Evolutionary conservation across 2,329 filamentous ascomycete genomes (phyloP).

Genomic region (Cordyceps farinosa): DNA sequence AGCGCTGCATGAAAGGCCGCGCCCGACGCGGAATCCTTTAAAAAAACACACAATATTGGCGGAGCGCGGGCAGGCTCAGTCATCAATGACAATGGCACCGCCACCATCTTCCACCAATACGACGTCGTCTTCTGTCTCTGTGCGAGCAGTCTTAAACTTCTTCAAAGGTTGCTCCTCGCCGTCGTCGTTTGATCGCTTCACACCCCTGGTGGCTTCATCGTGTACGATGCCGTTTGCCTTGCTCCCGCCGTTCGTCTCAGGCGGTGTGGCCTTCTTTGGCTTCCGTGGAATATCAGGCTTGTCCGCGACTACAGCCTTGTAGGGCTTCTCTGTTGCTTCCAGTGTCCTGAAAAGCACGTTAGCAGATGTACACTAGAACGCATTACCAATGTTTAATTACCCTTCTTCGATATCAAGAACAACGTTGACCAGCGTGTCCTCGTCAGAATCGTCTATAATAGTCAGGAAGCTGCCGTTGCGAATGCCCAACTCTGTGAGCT

Average conservation of each 20-base stretch:
- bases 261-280: conserved; percentile 39
- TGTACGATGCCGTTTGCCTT: conserved; percentile 40
- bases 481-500: conserved; percentile 74
- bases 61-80: conserved; percentile 44
- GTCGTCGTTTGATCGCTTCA: conserved; percentile 47
- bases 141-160: conserved; percentile 43
- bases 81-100: conserved; percentile 64
- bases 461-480: conserved; percentile 73
- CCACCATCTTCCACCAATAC: conserved; percentile 51
- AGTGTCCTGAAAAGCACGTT: conserved; percentile 36
- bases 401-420: conserved; percentile 65
- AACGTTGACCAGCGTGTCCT: conserved; percentile 73
- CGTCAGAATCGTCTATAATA: conserved; percentile 77
- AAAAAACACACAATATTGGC: conserved; percentile 4
- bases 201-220: conserved; percentile 30
- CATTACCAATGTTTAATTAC: conserved; percentile 38
- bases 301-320: conserved; percentile 45
- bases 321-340: conserved; percentile 49
- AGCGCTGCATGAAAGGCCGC: conserved; percentile 56
- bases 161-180: conserved; percentile 43
- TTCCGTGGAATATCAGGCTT: conserved; percentile 51
- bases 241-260: conserved; percentile 38
- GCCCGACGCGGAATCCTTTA: background rate
- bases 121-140: conserved; percentile 35
- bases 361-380: conserved; percentile 22